Percentiles rank a stretch among this genome's conserved stretches.
These are phyloP conservation scores for Alternaria atra DNA, from an alignment of 2,329 filamentous ascomycete genomes.

Conservation along the genomic window DNA sequence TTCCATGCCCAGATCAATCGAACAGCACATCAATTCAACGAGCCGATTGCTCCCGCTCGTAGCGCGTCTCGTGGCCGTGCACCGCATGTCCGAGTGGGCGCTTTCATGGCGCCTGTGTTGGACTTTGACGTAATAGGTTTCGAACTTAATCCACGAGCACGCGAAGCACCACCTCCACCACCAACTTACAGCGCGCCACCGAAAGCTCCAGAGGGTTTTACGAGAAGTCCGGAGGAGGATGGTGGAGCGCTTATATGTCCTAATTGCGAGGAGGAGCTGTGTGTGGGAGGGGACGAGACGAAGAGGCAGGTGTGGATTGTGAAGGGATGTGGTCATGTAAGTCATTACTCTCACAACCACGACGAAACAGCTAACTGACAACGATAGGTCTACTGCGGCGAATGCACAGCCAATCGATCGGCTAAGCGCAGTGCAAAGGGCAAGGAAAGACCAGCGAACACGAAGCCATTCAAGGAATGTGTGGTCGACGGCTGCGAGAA, in stretches of 20 bases:
- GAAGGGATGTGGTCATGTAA: constrained; percentile 90
- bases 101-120: constrained; percentile 38
- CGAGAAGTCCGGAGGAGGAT: constrained; percentile 75
- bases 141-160: constrained; percentile 49
- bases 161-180: constrained; percentile 33
- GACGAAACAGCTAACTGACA: not conserved
- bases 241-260: constrained; percentile 81
- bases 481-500: constrained; percentile 56
- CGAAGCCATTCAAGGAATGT: constrained; percentile 56
- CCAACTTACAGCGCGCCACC: constrained; percentile 69
- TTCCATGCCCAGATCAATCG: constrained; percentile 29
- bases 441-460: constrained; percentile 45
- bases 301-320: constrained; percentile 94
- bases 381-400: constrained; percentile 62
- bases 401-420: constrained; percentile 56
- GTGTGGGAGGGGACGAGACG: constrained; percentile 70
- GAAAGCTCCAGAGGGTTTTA: constrained; percentile 79
- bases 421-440: constrained; percentile 51
- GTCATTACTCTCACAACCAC: constrained; percentile 37
- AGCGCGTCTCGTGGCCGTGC: constrained; percentile 16
- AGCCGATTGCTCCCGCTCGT: constrained; percentile 28
- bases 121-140: constrained; percentile 58
- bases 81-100: constrained; percentile 31
- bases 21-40: constrained; percentile 20
- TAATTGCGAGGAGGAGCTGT: constrained; percentile 84